Evolutionary conservation across 768 basidiomycete genomes (phyloP).

Genomic region (Boletus reticuloceps): DNA sequence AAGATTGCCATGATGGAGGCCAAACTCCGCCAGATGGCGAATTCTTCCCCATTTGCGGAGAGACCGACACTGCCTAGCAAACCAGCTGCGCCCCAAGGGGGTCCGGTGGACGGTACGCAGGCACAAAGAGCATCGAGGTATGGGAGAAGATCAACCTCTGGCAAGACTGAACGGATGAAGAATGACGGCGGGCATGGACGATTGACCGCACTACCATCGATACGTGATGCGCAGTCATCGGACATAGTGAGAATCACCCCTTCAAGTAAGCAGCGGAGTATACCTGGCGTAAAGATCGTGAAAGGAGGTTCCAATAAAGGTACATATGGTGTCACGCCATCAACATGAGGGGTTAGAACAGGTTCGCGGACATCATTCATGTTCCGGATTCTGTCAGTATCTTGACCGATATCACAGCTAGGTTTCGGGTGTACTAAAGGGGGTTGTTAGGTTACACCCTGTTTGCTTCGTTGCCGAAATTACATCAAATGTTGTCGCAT

Average conservation of each 20-base stretch:
- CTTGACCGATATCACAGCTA: conserved; percentile 3
- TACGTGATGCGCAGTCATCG: conserved; percentile 11
- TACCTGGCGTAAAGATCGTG: conserved; percentile 34
- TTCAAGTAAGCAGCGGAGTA: conserved; percentile 25
- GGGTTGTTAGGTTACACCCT: not conserved
- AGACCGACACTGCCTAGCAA: conserved; percentile 22
- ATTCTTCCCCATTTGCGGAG: conserved; percentile 20
- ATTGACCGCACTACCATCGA: not conserved
- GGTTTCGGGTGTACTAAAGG: conserved; percentile 3
- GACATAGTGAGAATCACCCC: conserved; percentile 10
- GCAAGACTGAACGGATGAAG: not conserved
- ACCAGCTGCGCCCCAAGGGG: conserved; percentile 7
- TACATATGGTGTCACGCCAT: conserved; percentile 4
- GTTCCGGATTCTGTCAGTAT: not conserved
- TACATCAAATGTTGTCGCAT: not conserved
- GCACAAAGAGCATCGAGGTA: not conserved
- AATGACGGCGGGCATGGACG: not conserved
- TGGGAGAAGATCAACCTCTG: not conserved
- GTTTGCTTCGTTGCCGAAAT: conserved; percentile 3
- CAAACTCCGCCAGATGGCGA: conserved; percentile 80
- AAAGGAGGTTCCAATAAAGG: conserved; percentile 21
- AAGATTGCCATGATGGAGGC: conserved; percentile 98
- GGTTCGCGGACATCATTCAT: not conserved
- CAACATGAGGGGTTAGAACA: conserved; percentile 3
- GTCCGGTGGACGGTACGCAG: not conserved